Base-by-base conservation (phyloP, 371 early-diverging fungal genomes). In the Coemansia sp. region DNA sequence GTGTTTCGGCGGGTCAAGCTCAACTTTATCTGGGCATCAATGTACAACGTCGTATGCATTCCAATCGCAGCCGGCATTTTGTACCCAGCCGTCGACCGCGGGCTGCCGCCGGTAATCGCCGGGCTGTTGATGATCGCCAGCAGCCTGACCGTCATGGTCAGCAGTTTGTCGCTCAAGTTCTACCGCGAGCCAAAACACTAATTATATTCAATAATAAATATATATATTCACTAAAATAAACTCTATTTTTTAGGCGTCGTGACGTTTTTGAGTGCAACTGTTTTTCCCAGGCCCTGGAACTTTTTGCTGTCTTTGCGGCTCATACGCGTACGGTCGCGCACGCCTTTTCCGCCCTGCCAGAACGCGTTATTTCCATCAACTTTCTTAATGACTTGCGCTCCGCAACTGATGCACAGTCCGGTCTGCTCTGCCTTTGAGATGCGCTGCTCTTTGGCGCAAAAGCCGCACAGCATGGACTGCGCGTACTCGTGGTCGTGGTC, bases 291-390 rank as follows among this genome's bases (percentile, higher is more conserved):
- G 0, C 81, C 81, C 59, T 77, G 66, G 64, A 64, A 81, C 64
- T 81, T 81, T 21, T 68, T 63, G 8, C 74, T 47, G 40, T 81
- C 96, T 80, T 91, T 94, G 62, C 87, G 84, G 72, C 86, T 92
- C 97, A 99, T 94, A 27, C 84, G 74, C 2, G 67, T 60, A 66
- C 84, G 85, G 68, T 97, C 89, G 22, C 99, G 81, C 11, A 89
- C 89, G 5, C 99, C 99, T 66, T 91, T 85, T 21, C 99, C 99
- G 24, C 98, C 99, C 81, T 99, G 97, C 99, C 99, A 99, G 68
- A 91, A 95, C 4, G 88, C 86, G 0, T 84, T 73, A 59, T 80
- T 78, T 21, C 79, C 75, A 45, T 68, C 34, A 60, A 68, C 34
- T 64, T 80, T 66, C 59, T 85, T 80, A 42, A 84, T 78, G 50